Percentiles rank a stretch among this genome's conserved stretches.
Evolutionary conservation across 2,329 filamentous ascomycete species (phyloP).

Genomic region (Botrytis cinerea): DNA sequence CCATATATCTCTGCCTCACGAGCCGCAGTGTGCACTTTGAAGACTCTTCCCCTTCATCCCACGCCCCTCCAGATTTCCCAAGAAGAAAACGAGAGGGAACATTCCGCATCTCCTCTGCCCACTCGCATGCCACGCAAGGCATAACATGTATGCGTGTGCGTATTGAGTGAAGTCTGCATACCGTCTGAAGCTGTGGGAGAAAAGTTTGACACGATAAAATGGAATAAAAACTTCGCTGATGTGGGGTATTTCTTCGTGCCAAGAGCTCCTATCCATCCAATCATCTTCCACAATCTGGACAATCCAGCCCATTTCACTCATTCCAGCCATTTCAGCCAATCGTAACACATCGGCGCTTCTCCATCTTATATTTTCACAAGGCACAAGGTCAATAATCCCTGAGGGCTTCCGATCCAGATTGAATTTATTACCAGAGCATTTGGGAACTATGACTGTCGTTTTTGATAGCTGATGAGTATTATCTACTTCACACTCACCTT

Average conservation of each 20-base stretch:
- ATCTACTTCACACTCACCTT: neutral
- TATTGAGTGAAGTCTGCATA: neutral
- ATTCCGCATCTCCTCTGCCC: neutral
- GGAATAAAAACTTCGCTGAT: neutral
- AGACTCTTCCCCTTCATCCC: neutral
- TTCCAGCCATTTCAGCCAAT: neutral
- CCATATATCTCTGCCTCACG: too few relatives aligned
- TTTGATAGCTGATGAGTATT: constrained; percentile 7
- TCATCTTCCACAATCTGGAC: neutral
- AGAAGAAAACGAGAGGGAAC: neutral
- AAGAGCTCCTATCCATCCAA: constrained; percentile 1
- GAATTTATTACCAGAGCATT: constrained; percentile 14
- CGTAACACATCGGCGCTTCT: constrained; percentile 6
- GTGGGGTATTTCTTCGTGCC: neutral
- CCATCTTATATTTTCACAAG: constrained; percentile 4
- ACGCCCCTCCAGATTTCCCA: neutral
- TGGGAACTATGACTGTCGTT: constrained; percentile 14
- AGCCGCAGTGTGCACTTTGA: neutral
- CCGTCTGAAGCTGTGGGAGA: neutral
- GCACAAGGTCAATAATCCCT: neutral
- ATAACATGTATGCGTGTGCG: neutral
- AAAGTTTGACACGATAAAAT: constrained; percentile 12
- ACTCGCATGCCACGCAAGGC: neutral
- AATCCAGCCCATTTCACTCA: neutral
- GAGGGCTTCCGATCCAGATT: neutral